Conservation (phyloP, 2,329 filamentous ascomycete genomes). For the Aaosphaeria pasadenensis region DNA sequence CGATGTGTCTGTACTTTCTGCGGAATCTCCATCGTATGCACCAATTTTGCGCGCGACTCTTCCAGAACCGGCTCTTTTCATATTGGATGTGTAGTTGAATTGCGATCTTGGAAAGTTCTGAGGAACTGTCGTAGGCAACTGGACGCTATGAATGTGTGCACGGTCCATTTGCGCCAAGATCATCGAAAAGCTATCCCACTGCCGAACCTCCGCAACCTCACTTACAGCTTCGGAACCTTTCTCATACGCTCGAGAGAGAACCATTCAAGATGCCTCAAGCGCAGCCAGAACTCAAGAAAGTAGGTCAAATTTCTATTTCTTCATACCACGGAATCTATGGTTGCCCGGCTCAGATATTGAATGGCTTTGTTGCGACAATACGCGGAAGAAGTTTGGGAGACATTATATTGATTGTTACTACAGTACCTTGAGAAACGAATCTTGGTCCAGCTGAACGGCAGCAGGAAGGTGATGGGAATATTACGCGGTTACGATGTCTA, state of each 20-base stretch:
- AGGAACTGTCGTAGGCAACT: not conserved
- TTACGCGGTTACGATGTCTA: conserved; percentile 98
- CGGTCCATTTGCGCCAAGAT: not conserved
- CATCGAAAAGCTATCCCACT: conserved; percentile 4
- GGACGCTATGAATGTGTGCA: not conserved
- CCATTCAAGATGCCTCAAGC: conserved; percentile 83
- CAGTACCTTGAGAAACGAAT: conserved; percentile 99
- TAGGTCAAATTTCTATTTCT: conserved; percentile 35
- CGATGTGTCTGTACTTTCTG: conserved; percentile 26
- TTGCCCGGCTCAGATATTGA: no score
- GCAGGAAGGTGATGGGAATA: conserved; percentile 92
- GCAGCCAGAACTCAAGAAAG: conserved; percentile 98
- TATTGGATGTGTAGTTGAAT: conserved; percentile 19
- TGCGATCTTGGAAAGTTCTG: no score
- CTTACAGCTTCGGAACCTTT: conserved; percentile 1
- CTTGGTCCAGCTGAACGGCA: conserved; percentile 96
- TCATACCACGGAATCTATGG: not conserved
- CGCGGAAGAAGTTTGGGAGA: no score
- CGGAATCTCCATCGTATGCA: conserved; percentile 52
- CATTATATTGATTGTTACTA: conserved; percentile 14
- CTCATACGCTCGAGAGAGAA: not conserved
- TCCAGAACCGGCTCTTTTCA: conserved; percentile 57
- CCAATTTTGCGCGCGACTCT: conserved; percentile 77
- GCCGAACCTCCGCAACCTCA: conserved; percentile 1
- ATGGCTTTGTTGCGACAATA: no score